Evolutionary conservation across 192 early-diverging fungal genomes (phyloP).

Genomic region (Coemansia sp.): DNA sequence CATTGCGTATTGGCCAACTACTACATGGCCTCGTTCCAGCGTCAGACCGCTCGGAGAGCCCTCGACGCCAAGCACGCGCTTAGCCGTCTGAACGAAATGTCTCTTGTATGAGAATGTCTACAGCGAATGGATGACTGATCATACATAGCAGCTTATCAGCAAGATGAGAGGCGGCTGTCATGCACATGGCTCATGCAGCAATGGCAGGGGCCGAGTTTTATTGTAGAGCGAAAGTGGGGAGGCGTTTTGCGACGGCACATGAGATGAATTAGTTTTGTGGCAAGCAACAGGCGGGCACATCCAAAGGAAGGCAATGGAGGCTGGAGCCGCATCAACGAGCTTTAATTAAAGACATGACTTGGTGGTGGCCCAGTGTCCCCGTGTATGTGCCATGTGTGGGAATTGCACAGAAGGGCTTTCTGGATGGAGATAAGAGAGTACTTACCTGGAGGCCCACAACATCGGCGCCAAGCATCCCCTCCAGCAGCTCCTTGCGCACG

Average conservation of each 20-base stretch:
- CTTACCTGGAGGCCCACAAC: conserved; percentile 79
- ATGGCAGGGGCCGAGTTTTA: background rate
- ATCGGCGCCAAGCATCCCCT: conserved; percentile 86
- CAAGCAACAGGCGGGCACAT: conserved; percentile 2
- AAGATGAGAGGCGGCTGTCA: background rate
- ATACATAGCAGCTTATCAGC: background rate
- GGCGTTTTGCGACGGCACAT: background rate
- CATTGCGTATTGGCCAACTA: conserved; percentile 93
- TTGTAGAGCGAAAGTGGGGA: background rate
- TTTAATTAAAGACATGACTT: conserved; percentile 24
- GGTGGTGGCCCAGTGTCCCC: background rate
- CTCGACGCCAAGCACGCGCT: conserved; percentile 85
- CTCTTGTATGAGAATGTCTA: conserved; percentile 92
- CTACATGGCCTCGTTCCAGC: conserved; percentile 73
- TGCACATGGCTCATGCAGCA: background rate
- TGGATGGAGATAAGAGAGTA: background rate
- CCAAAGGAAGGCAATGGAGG: background rate
- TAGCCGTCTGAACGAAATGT: conserved; percentile 87
- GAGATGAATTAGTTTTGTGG: background rate
- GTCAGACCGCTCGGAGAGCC: conserved; percentile 83
- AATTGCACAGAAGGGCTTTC: background rate
- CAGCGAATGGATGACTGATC: background rate
- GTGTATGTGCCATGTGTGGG: conserved; percentile 6
- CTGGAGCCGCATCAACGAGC: conserved; percentile 18
- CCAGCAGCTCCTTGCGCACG: conserved; percentile 80